A percentile compares a stretch with the other conserved stretches of the same genome.
These are phyloP conservation scores for Coniella lustricola DNA, from an alignment of 2,329 filamentous ascomycete genomes.

Conservation along the genomic window DNA sequence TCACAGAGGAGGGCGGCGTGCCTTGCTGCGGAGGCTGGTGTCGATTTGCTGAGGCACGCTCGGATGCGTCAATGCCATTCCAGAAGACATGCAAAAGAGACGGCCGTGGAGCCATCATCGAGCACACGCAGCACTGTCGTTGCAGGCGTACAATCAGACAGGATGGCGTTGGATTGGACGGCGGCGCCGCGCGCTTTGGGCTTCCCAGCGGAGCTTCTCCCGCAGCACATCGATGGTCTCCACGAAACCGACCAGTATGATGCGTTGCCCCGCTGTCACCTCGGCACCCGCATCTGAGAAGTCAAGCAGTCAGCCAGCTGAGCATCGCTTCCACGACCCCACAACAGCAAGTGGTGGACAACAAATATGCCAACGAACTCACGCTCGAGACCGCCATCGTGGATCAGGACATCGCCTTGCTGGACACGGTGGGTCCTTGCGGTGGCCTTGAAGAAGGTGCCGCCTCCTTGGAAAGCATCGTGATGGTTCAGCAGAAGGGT, in stretches of 20 bases:
- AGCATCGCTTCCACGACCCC: background rate
- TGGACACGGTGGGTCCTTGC: conserved; percentile 11
- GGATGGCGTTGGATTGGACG: background rate
- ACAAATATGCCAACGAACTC: background rate
- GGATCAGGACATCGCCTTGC: conserved; percentile 13
- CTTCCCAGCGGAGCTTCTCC: conserved; percentile 11
- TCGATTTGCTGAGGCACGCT: too few species aligned
- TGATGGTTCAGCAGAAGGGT: conserved; percentile 13
- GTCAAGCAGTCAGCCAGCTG: background rate
- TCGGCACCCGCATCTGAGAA: conserved; percentile 10
- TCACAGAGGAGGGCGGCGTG: too few species aligned
- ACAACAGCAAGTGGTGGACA: background rate
- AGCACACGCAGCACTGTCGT: background rate
- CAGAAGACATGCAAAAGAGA: too few species aligned
- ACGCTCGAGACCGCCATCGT: conserved; percentile 14
- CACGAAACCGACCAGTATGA: conserved; percentile 15
- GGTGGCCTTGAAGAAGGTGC: conserved; percentile 12
- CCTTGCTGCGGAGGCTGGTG: too few species aligned
- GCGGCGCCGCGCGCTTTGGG: background rate
- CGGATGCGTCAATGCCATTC: too few species aligned
- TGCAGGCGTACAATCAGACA: background rate
- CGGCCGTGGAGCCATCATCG: too few species aligned
- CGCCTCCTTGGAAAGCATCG: conserved; percentile 11
- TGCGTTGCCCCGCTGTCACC: conserved; percentile 9
- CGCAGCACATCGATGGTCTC: conserved; percentile 14